Conservation (phyloP, 2,329 filamentous ascomycete genomes). For the Aspergillus viridinutans region DNA sequence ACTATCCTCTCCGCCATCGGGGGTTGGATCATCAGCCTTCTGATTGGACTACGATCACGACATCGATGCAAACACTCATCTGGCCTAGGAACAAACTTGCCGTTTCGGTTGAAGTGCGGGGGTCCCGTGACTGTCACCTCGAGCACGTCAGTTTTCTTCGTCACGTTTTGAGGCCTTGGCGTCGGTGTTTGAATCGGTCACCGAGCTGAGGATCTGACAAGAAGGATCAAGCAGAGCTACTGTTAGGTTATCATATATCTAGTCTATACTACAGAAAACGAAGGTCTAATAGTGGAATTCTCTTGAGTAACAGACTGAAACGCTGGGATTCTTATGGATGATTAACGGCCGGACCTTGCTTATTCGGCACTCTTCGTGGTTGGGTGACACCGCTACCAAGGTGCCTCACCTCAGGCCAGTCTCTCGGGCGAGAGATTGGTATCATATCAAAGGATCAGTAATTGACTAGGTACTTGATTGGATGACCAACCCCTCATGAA, state of each 20-base stretch:
- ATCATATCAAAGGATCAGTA: background rate
- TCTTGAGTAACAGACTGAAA: background rate
- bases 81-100: constrained; percentile 26
- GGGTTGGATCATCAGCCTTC: constrained; percentile 29
- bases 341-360: too few relatives aligned
- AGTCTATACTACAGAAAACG: too few relatives aligned
- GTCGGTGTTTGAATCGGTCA: background rate
- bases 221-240: background rate
- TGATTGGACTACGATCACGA: constrained; percentile 44
- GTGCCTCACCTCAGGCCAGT: background rate
- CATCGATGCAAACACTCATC: constrained; percentile 37
- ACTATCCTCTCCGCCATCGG: constrained; percentile 31
- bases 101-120: constrained; percentile 22
- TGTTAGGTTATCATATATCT: background rate
- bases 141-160: constrained; percentile 26
- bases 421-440: constrained; percentile 6
- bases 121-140: constrained; percentile 24
- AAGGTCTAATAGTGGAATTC: background rate
- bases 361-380: too few relatives aligned
- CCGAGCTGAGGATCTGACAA: background rate
- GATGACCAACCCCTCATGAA: background rate
- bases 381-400: too few relatives aligned
- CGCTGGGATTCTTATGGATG: background rate
- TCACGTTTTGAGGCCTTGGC: constrained; percentile 20
- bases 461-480: background rate